Evolutionary conservation across 306 rosid species (phyloP), one percentile per base, ranked within the genome.

Genomic region (Ormosia semicastrata): DNA sequence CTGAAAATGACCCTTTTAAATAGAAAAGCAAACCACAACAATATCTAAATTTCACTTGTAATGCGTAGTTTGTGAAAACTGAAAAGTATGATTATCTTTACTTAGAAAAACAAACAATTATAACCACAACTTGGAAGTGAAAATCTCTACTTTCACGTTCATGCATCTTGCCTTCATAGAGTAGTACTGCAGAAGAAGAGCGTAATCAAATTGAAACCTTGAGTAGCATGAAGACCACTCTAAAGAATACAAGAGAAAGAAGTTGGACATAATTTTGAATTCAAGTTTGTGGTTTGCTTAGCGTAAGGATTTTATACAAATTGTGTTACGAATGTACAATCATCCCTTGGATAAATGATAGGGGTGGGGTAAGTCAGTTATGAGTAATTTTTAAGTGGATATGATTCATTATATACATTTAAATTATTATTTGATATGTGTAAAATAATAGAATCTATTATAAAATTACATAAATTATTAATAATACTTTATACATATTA

Each of bases 1-100:
- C 4, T 79, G 95, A 89, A 86, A 84, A 77, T 71, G 94, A 93
- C 95, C 95, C 66, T 70, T 29, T 71, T 34, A 75, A 69, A 50
- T 30, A 73, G 70, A 74, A 67, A 75, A 65, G 32, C 10, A 66
- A 83, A 59, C 59, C 41, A 74, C 39, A 69, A 65, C 70, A 5
- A 57, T 43, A 34, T 12, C 59, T 56, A 72, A 79, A 71, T 81
- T 67, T 66, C 67, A 65, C 59, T 70, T 81, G 47, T 50, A 15
- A 66, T 77, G 47, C 29, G 6, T 37, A 44, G 58, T 76, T 66
- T 49, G 39, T 50, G 32, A n/a, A 65, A 53, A 60, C 33, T 50
- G 39, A n/a, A 71, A 53, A 60, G 63, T 43, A 12, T 17, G 52
- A 30, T 60, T 71, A 41, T 75, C 46, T 15, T 39, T 78, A 59